Base-by-base conservation (phyloP, 352 stramenopile genomes). In the Phytophthora foliorum region DNA sequence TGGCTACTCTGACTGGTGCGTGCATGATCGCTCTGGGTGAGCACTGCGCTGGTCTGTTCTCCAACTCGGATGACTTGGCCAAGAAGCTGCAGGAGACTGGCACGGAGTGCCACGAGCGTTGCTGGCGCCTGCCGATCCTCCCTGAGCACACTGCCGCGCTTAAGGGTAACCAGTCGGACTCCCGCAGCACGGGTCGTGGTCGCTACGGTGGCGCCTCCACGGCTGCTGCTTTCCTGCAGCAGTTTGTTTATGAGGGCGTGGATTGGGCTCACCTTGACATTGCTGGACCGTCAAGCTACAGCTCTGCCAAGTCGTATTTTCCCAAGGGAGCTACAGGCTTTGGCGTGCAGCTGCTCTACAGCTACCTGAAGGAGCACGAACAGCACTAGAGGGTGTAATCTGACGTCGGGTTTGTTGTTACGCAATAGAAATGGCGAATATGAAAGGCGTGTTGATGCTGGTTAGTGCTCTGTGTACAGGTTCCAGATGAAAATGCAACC, bases 401-500 rank as follows among this genome's bases (percentile, higher is more conserved):
- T 60, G 29, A 14, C 48, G 49, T 62, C 41, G 24, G 57, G 48
- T 66, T 57, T 62, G 29, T 61, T 70, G 46, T 49, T 56, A 66
- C 46, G 67, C 64, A 57, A 68, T 68, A 67, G 57, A 71, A 44
- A 67, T 71, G 57, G 48, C 63, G 67, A 69, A 69, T 60, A 57
- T 58, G 34, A 58, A 63, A 59, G 42, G 49, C 21, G 31, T 71
- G 54, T 74, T 60, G 19, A 27, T 9, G 27, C 24, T 59, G 38
- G 50, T 48, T 51, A 67, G 55, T 77, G 57, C 22, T 81, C 69
- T 13, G 78, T 86, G 74, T 95, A 98, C 38, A 98, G 72, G 62
- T 98, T 98, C 92, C 92, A 98, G 50, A 98, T 75, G 57, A 98
- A 96, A 32, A 98, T 84, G 72, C 89, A 88, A 52, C 94, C 93